These are phyloP conservation scores for Fusarium haematococcum DNA, from an alignment of 2,329 filamentous ascomycete species.

Conservation along the genomic window DNA sequence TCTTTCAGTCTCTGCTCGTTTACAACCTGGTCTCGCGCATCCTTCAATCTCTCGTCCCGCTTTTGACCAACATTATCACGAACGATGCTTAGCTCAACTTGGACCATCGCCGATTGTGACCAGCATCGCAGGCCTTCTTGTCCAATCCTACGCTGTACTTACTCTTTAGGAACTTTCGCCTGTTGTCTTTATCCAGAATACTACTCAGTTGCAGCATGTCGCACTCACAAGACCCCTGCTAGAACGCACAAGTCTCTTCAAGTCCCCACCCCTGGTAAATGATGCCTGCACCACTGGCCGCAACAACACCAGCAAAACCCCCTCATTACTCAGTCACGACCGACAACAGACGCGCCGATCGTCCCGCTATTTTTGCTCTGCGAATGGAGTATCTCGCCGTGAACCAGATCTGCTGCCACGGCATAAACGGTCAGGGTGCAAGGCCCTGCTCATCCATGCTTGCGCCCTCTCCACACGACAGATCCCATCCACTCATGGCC, in stretches of 20 bases:
- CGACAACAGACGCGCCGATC: conserved; percentile 30
- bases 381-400: conserved; percentile 32
- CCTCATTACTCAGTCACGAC: conserved; percentile 23
- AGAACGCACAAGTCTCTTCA: conserved; percentile 10
- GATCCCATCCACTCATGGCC: conserved; percentile 21
- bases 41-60: conserved; percentile 37
- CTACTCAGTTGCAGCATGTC: neutral
- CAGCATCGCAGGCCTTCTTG: neutral
- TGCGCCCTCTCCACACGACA: conserved; percentile 18
- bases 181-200: conserved; percentile 3
- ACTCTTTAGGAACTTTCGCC: conserved; percentile 11
- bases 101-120: conserved; percentile 25
- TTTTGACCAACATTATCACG: conserved; percentile 29
- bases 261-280: conserved; percentile 17
- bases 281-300: conserved; percentile 8
- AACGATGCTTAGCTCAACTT: conserved; percentile 24
- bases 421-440: conserved; percentile 23
- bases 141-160: conserved; percentile 18
- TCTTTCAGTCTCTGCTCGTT: conserved; percentile 26
- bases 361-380: conserved; percentile 15
- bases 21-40: conserved; percentile 3
- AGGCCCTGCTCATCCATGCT: conserved; percentile 33
- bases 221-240: conserved; percentile 11
- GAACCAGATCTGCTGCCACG: conserved; percentile 31
- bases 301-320: conserved; percentile 18